phyloP scores from a whole-genome alignment of 371 early-diverging fungal genomes.

The Polyrhizophydium stewartii region DNA sequence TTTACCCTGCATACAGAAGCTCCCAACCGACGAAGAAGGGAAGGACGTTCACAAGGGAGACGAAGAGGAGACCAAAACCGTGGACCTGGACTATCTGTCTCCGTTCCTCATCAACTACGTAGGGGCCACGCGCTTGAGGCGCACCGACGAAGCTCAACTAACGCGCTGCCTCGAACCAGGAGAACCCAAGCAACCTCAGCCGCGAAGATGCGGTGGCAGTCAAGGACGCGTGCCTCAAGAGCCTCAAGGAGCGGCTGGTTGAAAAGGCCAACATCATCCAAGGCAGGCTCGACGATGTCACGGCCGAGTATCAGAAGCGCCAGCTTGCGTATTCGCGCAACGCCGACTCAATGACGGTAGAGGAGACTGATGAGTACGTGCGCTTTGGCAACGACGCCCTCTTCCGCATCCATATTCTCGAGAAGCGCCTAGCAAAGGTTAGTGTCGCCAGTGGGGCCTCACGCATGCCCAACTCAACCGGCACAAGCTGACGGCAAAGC shows the following conservation, averaged over 20 bases:
- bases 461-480: background rate
- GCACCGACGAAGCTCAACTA: background rate
- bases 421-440: slow-evolving; percentile 49
- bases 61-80: slow-evolving; percentile 42
- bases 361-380: slow-evolving; percentile 53
- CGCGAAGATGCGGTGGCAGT: slow-evolving; percentile 41
- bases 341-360: slow-evolving; percentile 46
- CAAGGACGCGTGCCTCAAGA: slow-evolving; percentile 44
- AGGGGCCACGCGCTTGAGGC: slow-evolving; percentile 2
- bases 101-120: slow-evolving; percentile 54
- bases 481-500: background rate
- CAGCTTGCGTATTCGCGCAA: slow-evolving; percentile 47
- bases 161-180: slow-evolving; percentile 15
- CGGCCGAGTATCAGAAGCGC: slow-evolving; percentile 44
- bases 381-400: slow-evolving; percentile 50
- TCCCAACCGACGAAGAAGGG: slow-evolving; percentile 37
- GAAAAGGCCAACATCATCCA: slow-evolving; percentile 57
- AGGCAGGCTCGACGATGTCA: slow-evolving; percentile 45
- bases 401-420: slow-evolving; percentile 51
- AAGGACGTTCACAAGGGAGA: slow-evolving; percentile 42
- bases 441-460: background rate
- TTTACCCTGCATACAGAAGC: slow-evolving; percentile 15
- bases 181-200: slow-evolving; percentile 24
- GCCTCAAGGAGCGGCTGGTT: slow-evolving; percentile 43
- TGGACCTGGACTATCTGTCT: slow-evolving; percentile 50